Evolutionary conservation across 2,329 filamentous ascomycete species (phyloP).

Genomic region (Sporothrix phasma): DNA sequence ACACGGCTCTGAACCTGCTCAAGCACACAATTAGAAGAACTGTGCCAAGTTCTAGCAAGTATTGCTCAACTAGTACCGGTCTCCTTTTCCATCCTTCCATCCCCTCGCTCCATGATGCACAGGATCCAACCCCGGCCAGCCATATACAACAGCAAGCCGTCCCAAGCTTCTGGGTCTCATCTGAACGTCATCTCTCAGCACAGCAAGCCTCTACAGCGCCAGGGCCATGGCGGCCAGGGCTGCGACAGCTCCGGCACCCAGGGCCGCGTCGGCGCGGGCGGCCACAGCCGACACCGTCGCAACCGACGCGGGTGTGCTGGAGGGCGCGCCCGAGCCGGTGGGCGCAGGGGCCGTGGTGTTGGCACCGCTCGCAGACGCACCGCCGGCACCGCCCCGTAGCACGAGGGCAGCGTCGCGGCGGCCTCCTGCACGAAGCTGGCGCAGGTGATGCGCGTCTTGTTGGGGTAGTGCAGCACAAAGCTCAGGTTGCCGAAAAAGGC

Average conservation of each 20-base stretch:
- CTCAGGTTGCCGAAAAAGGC: constrained; percentile 57
- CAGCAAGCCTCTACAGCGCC: background rate
- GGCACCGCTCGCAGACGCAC: background rate
- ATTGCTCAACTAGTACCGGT: too few species aligned
- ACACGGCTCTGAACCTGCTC: too few species aligned
- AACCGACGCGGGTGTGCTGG: background rate
- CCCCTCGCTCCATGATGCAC: too few species aligned
- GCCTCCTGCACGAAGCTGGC: constrained; percentile 44
- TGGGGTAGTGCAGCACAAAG: constrained; percentile 53
- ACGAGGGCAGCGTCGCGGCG: constrained; percentile 19
- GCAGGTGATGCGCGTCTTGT: constrained; percentile 55
- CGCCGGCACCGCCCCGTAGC: constrained; percentile 12
- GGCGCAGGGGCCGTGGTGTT: constrained; percentile 18
- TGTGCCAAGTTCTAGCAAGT: too few species aligned
- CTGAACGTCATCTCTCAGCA: background rate
- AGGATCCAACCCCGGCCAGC: too few species aligned
- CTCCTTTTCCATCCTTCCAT: too few species aligned
- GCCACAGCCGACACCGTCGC: background rate
- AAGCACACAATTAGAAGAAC: too few species aligned
- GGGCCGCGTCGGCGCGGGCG: background rate
- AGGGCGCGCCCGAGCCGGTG: background rate
- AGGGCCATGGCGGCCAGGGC: background rate
- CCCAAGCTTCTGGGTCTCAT: too few species aligned
- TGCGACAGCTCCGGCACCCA: constrained; percentile 3
- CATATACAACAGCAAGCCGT: too few species aligned